These are phyloP conservation scores for Ceratobasidium sp. DNA, from an alignment of 1,284 basidiomycete species.

Conservation along the genomic window DNA sequence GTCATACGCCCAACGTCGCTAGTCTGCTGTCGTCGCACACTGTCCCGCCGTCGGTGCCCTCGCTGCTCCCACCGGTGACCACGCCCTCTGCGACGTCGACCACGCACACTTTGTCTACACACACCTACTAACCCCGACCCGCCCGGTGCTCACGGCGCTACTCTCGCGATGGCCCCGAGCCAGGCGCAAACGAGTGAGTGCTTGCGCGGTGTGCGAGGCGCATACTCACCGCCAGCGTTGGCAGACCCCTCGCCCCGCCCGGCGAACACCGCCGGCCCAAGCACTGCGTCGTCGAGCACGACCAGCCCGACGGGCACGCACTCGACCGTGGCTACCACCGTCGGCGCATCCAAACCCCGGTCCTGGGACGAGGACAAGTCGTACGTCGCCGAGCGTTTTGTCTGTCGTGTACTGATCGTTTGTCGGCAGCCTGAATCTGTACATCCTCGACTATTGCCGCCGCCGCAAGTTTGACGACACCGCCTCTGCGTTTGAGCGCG, in stretches of 20 bases:
- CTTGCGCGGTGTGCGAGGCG: background rate
- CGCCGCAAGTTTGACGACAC: slow-evolving; percentile 77
- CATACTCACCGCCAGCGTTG: background rate
- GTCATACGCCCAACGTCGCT: slow-evolving; percentile 26
- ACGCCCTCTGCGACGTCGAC: background rate
- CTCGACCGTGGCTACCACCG: slow-evolving; percentile 29
- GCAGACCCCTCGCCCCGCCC: slow-evolving; percentile 33
- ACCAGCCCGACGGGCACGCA: slow-evolving; percentile 34
- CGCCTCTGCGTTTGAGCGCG: slow-evolving; percentile 64
- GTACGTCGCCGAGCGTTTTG: slow-evolving; percentile 49
- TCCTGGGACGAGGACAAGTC: slow-evolving; percentile 65
- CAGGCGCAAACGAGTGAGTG: slow-evolving; percentile 22
- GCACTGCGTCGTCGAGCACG: slow-evolving; percentile 38
- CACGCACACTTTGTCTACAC: background rate
- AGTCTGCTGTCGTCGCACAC: slow-evolving; percentile 33
- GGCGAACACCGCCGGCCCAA: slow-evolving; percentile 27
- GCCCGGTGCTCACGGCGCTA: background rate
- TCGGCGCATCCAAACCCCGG: slow-evolving; percentile 18
- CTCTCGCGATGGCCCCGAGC: slow-evolving; percentile 32
- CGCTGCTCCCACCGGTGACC: background rate
- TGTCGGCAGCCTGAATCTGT: slow-evolving; percentile 59
- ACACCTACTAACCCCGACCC: background rate
- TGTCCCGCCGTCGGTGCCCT: background rate
- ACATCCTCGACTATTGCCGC: slow-evolving; percentile 79
- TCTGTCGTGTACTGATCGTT: background rate